Conservation (phyloP, 768 basidiomycete species). For the Amanita fuliginea region DNA sequence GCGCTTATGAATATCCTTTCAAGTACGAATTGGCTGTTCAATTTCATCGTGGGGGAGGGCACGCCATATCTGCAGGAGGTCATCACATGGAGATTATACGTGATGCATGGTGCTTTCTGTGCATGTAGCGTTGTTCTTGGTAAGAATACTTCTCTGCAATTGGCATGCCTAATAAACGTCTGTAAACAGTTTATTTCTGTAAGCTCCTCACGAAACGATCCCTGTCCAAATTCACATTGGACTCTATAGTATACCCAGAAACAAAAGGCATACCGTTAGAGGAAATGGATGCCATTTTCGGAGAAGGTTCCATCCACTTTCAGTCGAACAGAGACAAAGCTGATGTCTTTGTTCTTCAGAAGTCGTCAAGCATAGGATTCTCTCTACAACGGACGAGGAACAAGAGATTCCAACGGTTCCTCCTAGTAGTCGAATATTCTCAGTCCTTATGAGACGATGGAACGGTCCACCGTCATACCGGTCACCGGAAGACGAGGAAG, state of each 20-base stretch:
- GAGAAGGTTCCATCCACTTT: slow-evolving; percentile 50
- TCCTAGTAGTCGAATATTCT: neutral
- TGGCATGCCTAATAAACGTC: neutral
- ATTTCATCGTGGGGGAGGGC: slow-evolving; percentile 79
- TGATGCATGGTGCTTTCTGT: slow-evolving; percentile 96
- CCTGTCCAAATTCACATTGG: slow-evolving; percentile 7
- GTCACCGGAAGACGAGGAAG: neutral
- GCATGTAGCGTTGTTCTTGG: slow-evolving; percentile 76
- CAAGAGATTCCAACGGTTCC: neutral
- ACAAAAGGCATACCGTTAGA: slow-evolving; percentile 82
- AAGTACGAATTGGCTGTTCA: slow-evolving; percentile 70
- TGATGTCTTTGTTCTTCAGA: neutral
- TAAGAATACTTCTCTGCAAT: slow-evolving; percentile 13
- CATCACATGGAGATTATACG: slow-evolving; percentile 87
- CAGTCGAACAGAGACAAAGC: neutral
- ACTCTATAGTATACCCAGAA: slow-evolving; percentile 62
- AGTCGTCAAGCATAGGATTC: neutral
- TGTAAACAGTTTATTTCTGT: slow-evolving; percentile 61
- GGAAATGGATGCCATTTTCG: slow-evolving; percentile 86
- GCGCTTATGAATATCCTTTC: neutral
- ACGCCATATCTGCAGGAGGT: slow-evolving; percentile 81
- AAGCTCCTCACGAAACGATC: slow-evolving; percentile 14
- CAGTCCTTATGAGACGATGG: neutral
- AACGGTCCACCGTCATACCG: neutral
- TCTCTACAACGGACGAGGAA: neutral